Percentiles rank a stretch among this genome's conserved stretches.
These are phyloP conservation scores for Ascodesmis nigricans DNA, from an alignment of 495 filamentous ascomycete genomes.

Conservation along the genomic window DNA sequence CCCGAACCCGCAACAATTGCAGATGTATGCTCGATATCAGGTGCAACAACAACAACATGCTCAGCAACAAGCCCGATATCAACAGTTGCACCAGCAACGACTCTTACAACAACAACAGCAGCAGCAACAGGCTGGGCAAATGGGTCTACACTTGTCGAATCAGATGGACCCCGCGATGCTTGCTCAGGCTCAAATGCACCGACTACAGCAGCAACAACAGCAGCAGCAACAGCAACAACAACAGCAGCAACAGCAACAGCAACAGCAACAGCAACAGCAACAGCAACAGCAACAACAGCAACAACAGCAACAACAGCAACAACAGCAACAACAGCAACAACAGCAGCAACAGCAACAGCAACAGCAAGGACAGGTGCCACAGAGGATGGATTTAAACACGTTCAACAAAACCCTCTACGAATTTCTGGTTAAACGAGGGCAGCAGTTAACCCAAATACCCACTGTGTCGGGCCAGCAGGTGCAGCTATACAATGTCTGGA, in stretches of 20 bases:
- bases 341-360: slow-evolving; percentile 9
- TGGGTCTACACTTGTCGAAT: no score
- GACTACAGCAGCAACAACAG: slow-evolving; percentile 24
- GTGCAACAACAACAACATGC: slow-evolving; percentile 33
- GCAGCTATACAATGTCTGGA: slow-evolving; percentile 52
- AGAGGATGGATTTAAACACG: slow-evolving; percentile 28
- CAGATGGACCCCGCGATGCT: no score
- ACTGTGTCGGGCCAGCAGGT: slow-evolving; percentile 46
- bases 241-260: slow-evolving; percentile 34
- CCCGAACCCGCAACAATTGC: slow-evolving; percentile 25
- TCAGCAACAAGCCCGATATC: slow-evolving; percentile 38
- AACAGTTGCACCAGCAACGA: slow-evolving; percentile 30
- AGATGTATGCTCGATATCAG: slow-evolving; percentile 28
- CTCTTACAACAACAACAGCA: slow-evolving; percentile 30
- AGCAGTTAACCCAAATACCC: slow-evolving; percentile 48
- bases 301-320: slow-evolving; percentile 40
- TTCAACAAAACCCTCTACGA: slow-evolving; percentile 51
- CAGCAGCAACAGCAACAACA: slow-evolving; percentile 44
- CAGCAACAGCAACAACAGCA: slow-evolving; percentile 36
- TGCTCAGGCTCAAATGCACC: no score
- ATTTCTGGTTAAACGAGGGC: slow-evolving; percentile 48
- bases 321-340: slow-evolving; percentile 32
- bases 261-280: slow-evolving; percentile 19
- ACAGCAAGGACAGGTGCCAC: slow-evolving; percentile 39
- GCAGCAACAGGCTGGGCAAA: slow-evolving; percentile 22